Conservation (phyloP, 2,329 filamentous ascomycete genomes). For the Hymenoscyphus fructigenus region DNA sequence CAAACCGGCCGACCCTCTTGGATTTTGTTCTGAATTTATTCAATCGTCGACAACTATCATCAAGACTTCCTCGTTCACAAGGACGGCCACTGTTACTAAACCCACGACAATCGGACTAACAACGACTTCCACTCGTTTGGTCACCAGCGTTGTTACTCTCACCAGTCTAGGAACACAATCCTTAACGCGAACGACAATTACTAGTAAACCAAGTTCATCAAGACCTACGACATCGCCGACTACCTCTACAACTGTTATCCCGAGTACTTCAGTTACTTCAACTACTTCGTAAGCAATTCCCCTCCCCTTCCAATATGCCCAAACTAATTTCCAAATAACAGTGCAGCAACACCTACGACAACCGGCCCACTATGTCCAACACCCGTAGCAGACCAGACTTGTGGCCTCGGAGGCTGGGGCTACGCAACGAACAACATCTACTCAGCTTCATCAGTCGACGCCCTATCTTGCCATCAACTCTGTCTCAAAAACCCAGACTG, state of each 20-base stretch:
- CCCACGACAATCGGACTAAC: not conserved
- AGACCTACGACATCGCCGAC: not conserved
- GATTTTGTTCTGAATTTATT: conserved; percentile 19
- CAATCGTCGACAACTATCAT: conserved; percentile 16
- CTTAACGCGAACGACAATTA: not conserved
- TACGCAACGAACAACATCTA: conserved; percentile 24
- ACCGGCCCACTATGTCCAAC: conserved; percentile 16
- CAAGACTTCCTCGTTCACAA: conserved; percentile 10
- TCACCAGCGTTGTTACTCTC: conserved; percentile 5
- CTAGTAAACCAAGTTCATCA: not conserved
- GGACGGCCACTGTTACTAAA: conserved; percentile 11
- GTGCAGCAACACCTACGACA: not conserved
- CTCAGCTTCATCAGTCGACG: conserved; percentile 13
- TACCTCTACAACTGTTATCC: not conserved
- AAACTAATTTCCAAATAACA: not conserved
- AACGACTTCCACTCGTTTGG: not conserved
- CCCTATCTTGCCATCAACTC: conserved; percentile 19
- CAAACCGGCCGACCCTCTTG: conserved; percentile 17
- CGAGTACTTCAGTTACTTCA: not conserved
- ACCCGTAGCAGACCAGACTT: conserved; percentile 12
- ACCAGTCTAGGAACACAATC: not conserved
- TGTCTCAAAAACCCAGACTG: conserved; percentile 19
- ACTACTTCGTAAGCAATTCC: conserved; percentile 1
- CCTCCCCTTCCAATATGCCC: too few relatives aligned
- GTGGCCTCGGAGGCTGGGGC: conserved; percentile 21